phyloP scores from a whole-genome alignment of 306 rosid genomes.

The Acacia acuminata region DNA sequence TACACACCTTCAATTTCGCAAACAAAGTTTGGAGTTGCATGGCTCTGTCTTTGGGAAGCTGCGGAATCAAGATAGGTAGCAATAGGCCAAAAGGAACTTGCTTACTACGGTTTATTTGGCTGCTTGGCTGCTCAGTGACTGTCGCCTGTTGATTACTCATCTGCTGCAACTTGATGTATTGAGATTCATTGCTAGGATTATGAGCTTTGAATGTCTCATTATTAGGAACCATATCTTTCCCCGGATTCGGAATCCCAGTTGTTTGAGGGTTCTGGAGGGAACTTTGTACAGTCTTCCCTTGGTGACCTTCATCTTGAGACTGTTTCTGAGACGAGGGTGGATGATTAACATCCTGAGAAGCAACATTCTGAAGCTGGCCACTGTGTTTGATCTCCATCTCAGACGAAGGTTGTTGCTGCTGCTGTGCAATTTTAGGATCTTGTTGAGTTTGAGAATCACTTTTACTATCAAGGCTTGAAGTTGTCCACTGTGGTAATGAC shows the following conservation, averaged over 20 bases:
- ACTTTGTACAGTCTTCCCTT: constrained; percentile 43
- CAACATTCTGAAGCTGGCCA: constrained; percentile 53
- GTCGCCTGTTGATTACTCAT: constrained; percentile 92
- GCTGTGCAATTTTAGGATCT: constrained; percentile 49
- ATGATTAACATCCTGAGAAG: constrained; percentile 43
- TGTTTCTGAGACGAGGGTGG: constrained; percentile 51
- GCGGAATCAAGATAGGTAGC: constrained; percentile 78
- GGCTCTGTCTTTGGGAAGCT: constrained; percentile 81
- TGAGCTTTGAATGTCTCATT: constrained; percentile 54
- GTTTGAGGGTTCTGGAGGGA: constrained; percentile 63
- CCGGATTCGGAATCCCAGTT: constrained; percentile 46
- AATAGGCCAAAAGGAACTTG: constrained; percentile 83
- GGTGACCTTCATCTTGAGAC: constrained; percentile 58
- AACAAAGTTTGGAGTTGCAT: constrained; percentile 82
- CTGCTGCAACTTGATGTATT: constrained; percentile 83
- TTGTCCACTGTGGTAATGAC: constrained; percentile 43
- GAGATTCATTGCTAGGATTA: constrained; percentile 61
- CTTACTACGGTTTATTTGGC: constrained; percentile 53
- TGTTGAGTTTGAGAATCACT: constrained; percentile 54
- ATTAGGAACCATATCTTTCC: constrained; percentile 44
- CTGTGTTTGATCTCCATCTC: constrained; percentile 57
- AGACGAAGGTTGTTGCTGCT: constrained; percentile 60
- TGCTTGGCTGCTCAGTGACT: constrained; percentile 59
- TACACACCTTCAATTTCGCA: constrained; percentile 65
- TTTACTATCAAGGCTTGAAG: constrained; percentile 34